Conservation (phyloP, 2,329 filamentous ascomycete genomes). For the Monilinia laxa region DNA sequence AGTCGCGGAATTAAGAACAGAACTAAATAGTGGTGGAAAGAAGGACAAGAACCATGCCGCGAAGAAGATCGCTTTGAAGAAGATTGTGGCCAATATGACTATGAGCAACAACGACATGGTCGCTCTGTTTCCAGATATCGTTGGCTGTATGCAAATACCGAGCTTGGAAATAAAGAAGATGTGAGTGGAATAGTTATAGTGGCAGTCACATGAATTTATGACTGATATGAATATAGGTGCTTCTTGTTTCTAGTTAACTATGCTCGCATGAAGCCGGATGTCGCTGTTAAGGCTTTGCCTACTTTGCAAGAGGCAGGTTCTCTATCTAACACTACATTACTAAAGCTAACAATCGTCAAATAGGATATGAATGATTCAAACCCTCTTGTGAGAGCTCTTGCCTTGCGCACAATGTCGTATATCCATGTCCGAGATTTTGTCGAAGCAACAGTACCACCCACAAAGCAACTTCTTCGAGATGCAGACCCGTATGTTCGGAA, state of each 20-base stretch:
- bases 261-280: conserved; percentile 87
- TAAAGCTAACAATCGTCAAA: background rate
- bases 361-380: conserved; percentile 93
- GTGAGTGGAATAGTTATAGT: conserved; percentile 51
- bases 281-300: conserved; percentile 88
- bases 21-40: conserved; percentile 90
- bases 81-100: conserved; percentile 99
- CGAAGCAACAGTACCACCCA: conserved; percentile 79
- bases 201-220: background rate
- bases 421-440: conserved; percentile 96
- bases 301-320: conserved; percentile 71
- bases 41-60: conserved; percentile 95
- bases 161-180: conserved; percentile 99
- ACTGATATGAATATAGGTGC: conserved; percentile 62
- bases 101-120: conserved; percentile 99
- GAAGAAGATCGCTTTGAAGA: conserved; percentile 98
- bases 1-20: conserved; percentile 92
- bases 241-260: conserved; percentile 98
- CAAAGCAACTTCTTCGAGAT: conserved; percentile 82
- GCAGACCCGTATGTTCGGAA: conserved; percentile 95
- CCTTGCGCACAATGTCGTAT: conserved; percentile 93
- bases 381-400: conserved; percentile 86
- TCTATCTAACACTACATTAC: background rate
- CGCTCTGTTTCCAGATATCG: conserved; percentile 90
- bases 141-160: conserved; percentile 90